A percentile compares a stretch with the other conserved stretches of the same genome.
phyloP scores from a whole-genome alignment of 805 yeast species.

The Candida nanaspora region DNA sequence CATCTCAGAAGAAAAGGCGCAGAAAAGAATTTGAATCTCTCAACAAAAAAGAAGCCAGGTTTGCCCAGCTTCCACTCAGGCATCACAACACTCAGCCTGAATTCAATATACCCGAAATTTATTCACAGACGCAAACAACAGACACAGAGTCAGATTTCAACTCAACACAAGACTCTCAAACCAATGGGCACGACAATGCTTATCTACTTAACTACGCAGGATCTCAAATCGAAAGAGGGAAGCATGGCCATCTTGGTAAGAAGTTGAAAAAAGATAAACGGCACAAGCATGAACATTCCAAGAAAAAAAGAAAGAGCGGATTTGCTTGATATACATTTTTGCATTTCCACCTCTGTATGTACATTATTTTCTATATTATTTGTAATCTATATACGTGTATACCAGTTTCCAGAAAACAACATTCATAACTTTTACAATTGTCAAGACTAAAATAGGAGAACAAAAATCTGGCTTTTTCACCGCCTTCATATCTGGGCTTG shows the following conservation, averaged over 20 bases:
- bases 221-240: slow-evolving; percentile 1
- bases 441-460: too few species aligned
- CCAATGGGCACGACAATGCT: too few species aligned
- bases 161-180: not conserved
- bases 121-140: too few species aligned
- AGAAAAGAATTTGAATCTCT: not conserved
- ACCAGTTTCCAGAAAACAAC: too few species aligned
- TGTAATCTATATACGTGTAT: too few species aligned
- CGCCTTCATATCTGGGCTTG: too few species aligned
- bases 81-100: not conserved
- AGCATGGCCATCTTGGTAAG: too few species aligned
- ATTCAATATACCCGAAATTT: not conserved
- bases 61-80: not conserved
- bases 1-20: not conserved
- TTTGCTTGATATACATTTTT: slow-evolving; percentile 40
- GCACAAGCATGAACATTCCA: not conserved
- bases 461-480: too few species aligned
- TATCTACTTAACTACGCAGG: too few species aligned
- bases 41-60: too few species aligned
- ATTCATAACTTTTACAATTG: not conserved
- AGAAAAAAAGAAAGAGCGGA: slow-evolving; percentile 24
- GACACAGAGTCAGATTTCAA: too few species aligned
- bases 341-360: not conserved
- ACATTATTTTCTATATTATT: not conserved
- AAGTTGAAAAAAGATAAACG: too few species aligned